Conservation (phyloP, 345 rosid genomes). For the sweet orange (Citrus sinensis) region DVS_A1.0 CM039163.1:2299001-2299500, state of each 20-base stretch:
- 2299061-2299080: background rate
- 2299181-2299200: constrained; percentile 15
- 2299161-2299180: constrained; percentile 4
- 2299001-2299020: constrained; percentile 4
- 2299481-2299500: background rate
- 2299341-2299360: background rate
- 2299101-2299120: constrained; percentile 3
- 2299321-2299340: constrained; percentile 25
- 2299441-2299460: background rate
- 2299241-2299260: constrained; percentile 11
- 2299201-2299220: constrained; percentile 2
- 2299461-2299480: background rate
- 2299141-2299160: background rate
- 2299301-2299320: constrained; percentile 7
- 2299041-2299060: too few species aligned
- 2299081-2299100: background rate
- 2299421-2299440: constrained; percentile 8
- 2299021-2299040: background rate
- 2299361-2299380: constrained; percentile 20
- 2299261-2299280: constrained; percentile 20
- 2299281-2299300: constrained; percentile 28
- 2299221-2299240: constrained; percentile 3
- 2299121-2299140: constrained; percentile 2
- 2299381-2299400: constrained; percentile 21
- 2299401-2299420: constrained; percentile 5